Base-by-base conservation (phyloP, 441 rosid genomes). In the Erodium moschatum region DNA sequence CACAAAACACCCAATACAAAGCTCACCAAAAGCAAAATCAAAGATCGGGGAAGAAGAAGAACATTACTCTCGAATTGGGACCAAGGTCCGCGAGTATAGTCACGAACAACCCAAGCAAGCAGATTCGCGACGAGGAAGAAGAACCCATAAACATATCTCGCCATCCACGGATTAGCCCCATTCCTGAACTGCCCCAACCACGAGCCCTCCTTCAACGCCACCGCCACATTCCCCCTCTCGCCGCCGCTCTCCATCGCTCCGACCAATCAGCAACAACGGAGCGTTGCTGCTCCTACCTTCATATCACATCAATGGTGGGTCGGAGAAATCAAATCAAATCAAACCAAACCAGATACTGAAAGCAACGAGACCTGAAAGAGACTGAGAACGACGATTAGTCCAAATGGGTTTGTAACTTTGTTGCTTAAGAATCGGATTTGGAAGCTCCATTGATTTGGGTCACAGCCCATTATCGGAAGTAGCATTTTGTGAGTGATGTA, bases 111-210 rank as follows among this genome's bases (percentile, higher is more conserved):
- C 98, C 98, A 93, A 46, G 98, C 97, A 21, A 91, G 86, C 58
- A 93, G 77, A 76, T 93, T 90, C 0, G 96, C 85, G 4, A 79
- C 75, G 27, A 93, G 87, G 75, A 93, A 93, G 58, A 93, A 87
- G 75, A 93, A 78, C 21, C 86, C 95, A 63, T 89, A 91, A 54
- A 79, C 88, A 75, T 89, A 93, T 87, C 98, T 84, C 35, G 97
- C 97, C 88, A 91, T 85, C 98, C 98, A 89, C 0, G 98, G 97
- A 74, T 93, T 93, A 29, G 81, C 85, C 16, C 89, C 92, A 71
- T 89, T 86, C 21, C 83, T 80, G 74, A 93, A 93, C 75, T 91
- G 98, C 50, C 84, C 76, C 74, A 84, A 85, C 91, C 97, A 93
- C 21, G 97, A 85, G 21, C 85, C 80, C 60, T 75, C 77, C 77